These are phyloP conservation scores for Hypoxylon sp. DNA, from an alignment of 2,329 filamentous ascomycete species.

Conservation along the genomic window DNA sequence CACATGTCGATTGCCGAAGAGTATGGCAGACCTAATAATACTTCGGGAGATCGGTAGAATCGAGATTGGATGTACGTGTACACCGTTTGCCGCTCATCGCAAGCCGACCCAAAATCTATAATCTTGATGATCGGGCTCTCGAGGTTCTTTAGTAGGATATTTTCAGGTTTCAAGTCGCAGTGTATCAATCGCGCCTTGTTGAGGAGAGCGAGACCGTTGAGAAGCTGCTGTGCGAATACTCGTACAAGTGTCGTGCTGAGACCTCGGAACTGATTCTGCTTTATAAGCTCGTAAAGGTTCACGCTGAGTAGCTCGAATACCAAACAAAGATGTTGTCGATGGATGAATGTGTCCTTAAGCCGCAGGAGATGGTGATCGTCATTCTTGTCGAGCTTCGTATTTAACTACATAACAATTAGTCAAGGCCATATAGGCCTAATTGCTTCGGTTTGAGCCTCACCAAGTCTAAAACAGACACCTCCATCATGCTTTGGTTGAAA, in stretches of 20 bases:
- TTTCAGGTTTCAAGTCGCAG: slow-evolving; percentile 98
- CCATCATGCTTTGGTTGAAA: slow-evolving; percentile 99
- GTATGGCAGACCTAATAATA: slow-evolving; percentile 94
- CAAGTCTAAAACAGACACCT: slow-evolving; percentile 96
- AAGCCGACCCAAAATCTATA: slow-evolving; percentile 98
- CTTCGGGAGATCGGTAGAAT: slow-evolving; percentile 97
- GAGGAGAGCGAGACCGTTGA: slow-evolving; percentile 91
- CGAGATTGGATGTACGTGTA: slow-evolving; percentile 99
- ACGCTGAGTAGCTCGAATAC: slow-evolving; percentile 97
- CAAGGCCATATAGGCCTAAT: slow-evolving; percentile 47
- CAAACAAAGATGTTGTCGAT: slow-evolving; percentile 94
- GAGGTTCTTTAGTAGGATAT: slow-evolving; percentile 96
- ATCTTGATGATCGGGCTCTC: slow-evolving; percentile 99
- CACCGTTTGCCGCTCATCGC: slow-evolving; percentile 97
- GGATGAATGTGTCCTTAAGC: slow-evolving; percentile 98
- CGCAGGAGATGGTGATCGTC: slow-evolving; percentile 96
- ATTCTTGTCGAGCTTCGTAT: slow-evolving; percentile 99
- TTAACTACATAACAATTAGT: slow-evolving; percentile 73
- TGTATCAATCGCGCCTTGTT: slow-evolving; percentile 98
- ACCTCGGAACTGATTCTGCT: slow-evolving; percentile 98
- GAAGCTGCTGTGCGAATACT: slow-evolving; percentile 95
- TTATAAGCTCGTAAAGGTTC: slow-evolving; percentile 98
- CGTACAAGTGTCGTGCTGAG: slow-evolving; percentile 96
- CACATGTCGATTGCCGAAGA: slow-evolving; percentile 99
- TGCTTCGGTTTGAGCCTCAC: slow-evolving; percentile 62